Percentiles rank a stretch among this genome's conserved stretches.
phyloP scores from a whole-genome alignment of 371 early-diverging fungal genomes.

The Mortierella sp. region DNA sequence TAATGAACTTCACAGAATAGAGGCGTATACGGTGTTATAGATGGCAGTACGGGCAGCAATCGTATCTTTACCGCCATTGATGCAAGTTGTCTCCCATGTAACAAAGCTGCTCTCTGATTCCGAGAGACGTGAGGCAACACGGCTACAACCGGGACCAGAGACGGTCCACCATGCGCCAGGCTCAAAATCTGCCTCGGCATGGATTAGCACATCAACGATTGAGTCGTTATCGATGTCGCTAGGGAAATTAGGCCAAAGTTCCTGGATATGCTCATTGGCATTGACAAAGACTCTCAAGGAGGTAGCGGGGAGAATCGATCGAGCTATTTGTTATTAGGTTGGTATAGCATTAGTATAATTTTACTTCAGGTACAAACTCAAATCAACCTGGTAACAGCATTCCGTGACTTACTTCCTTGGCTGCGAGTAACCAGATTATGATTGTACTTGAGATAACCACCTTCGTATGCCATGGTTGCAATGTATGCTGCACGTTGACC shows the following conservation, averaged over 20 bases:
- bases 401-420: slow-evolving; percentile 40
- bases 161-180: slow-evolving; percentile 52
- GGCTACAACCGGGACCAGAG: slow-evolving; percentile 28
- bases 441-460: slow-evolving; percentile 34
- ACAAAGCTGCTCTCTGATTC: slow-evolving; percentile 6
- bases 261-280: slow-evolving; percentile 20
- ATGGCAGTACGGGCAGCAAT: slow-evolving; percentile 12
- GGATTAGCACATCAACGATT: slow-evolving; percentile 37
- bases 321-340: slow-evolving; percentile 11
- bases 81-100: slow-evolving; percentile 31
- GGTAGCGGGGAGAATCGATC: slow-evolving; percentile 39
- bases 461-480: slow-evolving; percentile 45
- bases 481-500: slow-evolving; percentile 53
- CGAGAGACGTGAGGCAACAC: slow-evolving; percentile 15
- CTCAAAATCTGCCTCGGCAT: slow-evolving; percentile 29
- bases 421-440: slow-evolving; percentile 19
- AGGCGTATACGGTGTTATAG: slow-evolving; percentile 11
- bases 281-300: slow-evolving; percentile 28
- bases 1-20: background rate
- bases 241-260: slow-evolving; percentile 21
- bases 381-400: background rate
- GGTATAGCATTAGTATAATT: background rate
- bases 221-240: background rate
- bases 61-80: slow-evolving; percentile 32
- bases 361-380: background rate